Conservation (phyloP, 2,329 filamentous ascomycete genomes). For the Graphium sp. region DNA sequence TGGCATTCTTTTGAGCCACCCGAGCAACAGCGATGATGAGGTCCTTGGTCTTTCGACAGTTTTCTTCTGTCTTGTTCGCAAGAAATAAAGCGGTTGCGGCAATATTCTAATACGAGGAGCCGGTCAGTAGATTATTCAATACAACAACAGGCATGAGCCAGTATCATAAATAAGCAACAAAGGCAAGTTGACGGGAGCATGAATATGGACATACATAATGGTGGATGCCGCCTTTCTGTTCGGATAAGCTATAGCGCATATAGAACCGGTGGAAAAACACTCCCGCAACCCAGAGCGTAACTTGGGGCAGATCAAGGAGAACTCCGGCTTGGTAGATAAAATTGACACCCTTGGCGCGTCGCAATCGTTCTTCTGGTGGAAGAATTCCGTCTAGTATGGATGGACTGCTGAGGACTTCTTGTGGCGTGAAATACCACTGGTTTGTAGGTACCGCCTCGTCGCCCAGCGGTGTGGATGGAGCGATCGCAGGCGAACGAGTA, state of each 20-base stretch:
- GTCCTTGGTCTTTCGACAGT: conserved; percentile 88
- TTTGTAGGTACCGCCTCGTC: conserved; percentile 19
- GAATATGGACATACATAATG: conserved; percentile 57
- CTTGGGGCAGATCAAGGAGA: conserved; percentile 78
- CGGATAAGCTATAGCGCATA: conserved; percentile 73
- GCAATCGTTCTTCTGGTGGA: conserved; percentile 59
- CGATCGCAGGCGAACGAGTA: conserved; percentile 21
- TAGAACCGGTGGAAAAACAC: conserved; percentile 94
- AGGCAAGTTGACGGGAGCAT: not conserved
- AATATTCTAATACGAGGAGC: conserved; percentile 38
- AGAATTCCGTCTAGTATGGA: conserved; percentile 71
- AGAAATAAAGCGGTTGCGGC: conserved; percentile 85
- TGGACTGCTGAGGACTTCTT: conserved; percentile 69
- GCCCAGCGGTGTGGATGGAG: conserved; percentile 18
- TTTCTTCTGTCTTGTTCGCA: conserved; percentile 94
- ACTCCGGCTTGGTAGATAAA: conserved; percentile 93
- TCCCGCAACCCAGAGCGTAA: conserved; percentile 80
- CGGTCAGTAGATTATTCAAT: no score
- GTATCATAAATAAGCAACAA: not conserved
- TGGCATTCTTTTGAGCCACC: conserved; percentile 85
- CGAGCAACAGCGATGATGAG: conserved; percentile 87
- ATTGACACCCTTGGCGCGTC: conserved; percentile 82
- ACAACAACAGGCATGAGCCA: not conserved
- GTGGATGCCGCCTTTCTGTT: conserved; percentile 62
- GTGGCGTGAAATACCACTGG: conserved; percentile 82